Conservation (phyloP, 2,329 filamentous ascomycete genomes). For the Myrmaecium sp. region DNA sequence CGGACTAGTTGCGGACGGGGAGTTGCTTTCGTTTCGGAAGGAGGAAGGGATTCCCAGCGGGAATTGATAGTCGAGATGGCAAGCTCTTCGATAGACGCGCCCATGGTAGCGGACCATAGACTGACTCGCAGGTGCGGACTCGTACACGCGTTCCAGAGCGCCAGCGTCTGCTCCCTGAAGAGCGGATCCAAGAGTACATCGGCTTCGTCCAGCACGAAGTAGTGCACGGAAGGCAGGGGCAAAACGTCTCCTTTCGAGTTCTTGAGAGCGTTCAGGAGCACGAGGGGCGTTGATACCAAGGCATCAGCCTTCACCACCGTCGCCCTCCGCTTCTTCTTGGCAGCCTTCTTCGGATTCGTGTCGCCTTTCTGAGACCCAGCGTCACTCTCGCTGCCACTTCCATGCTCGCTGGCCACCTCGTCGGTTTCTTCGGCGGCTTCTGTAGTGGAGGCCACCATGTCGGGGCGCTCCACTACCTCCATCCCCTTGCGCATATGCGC, state of each 20-base stretch:
- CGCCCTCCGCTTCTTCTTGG: conserved; percentile 17
- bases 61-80: conserved; percentile 46
- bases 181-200: conserved; percentile 85
- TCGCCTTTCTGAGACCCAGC: conserved; percentile 13
- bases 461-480: conserved; percentile 35
- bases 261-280: conserved; percentile 57
- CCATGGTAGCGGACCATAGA: conserved; percentile 95
- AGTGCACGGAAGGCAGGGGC: conserved; percentile 49
- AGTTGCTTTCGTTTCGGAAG: conserved; percentile 19
- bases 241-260: conserved; percentile 28
- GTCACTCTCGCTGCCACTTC: conserved; percentile 22
- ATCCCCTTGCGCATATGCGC: conserved; percentile 77
- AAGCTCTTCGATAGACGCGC: conserved; percentile 73
- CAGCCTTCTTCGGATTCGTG: conserved; percentile 19
- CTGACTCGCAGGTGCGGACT: conserved; percentile 54
- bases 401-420: conserved; percentile 7
- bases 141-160: conserved; percentile 66
- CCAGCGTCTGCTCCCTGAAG: conserved; percentile 75
- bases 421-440: conserved; percentile 26
- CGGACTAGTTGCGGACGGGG: conserved; percentile 43
- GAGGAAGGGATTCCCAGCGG: conserved; percentile 14
- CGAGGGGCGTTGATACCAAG: conserved; percentile 62
- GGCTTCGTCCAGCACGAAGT: conserved; percentile 78
- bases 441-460: too few species aligned
- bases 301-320: conserved; percentile 58